phyloP scores from a whole-genome alignment of 164 flowering plant species.

The Tinospora cordifolia region DNA sequence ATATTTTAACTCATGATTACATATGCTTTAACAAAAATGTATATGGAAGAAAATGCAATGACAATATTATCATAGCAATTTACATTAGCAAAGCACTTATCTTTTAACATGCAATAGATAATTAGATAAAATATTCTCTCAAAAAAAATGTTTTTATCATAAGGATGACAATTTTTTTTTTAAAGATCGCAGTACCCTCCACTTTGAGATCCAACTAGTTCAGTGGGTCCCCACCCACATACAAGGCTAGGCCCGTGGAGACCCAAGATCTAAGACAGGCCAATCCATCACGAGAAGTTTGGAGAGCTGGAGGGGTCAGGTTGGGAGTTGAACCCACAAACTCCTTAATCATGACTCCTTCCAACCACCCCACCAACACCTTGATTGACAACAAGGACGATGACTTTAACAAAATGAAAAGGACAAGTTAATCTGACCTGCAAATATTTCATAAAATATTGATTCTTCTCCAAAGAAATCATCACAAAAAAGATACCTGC shows the following conservation, averaged over 20 bases:
- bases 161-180: no score
- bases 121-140: background rate
- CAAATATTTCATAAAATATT: slow-evolving; percentile 80
- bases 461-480: slow-evolving; percentile 95
- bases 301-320: no score
- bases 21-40: background rate
- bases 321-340: no score
- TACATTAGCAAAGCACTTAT: background rate
- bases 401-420: background rate
- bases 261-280: no score
- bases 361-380: no score
- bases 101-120: background rate
- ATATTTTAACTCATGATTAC: background rate
- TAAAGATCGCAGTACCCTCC: no score
- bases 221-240: no score
- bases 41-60: background rate
- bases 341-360: no score
- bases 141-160: background rate
- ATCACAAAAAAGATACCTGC: slow-evolving; percentile 88
- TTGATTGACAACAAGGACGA: background rate
- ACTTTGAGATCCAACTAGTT: no score
- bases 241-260: no score
- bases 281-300: no score
- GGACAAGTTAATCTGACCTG: slow-evolving; percentile 39
- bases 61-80: background rate